Evolutionary conservation across 176 grass and related monocot species (phyloP), one percentile per base, ranked within the genome.

Genomic region (Melocanna baccifera): DNA sequence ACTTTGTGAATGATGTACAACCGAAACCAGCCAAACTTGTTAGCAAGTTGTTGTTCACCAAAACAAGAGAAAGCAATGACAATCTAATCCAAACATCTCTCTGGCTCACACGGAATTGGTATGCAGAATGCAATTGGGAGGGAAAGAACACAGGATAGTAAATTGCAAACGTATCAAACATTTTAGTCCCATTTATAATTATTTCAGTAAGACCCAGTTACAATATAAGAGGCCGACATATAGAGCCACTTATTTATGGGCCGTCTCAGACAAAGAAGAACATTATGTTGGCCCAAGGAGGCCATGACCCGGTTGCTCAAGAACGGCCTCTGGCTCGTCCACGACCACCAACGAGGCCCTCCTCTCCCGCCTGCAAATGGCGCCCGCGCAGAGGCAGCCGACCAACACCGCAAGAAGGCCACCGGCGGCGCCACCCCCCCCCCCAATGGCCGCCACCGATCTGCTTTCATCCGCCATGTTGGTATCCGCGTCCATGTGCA

Each of bases 31-130:
- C 23, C 73, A 64, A 64, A 83, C 25, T 55, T 88, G 80, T 88
- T 88, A 78, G 45, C 73, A 19, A 2, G 28, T 13, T 88, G 73
- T 56, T 71, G 86, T 12, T 88, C 67, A 78, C 80, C 80, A 64
- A 78, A 50, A 78, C 67, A 1, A 72, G 18, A 57, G 73, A 45
- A 77, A 71, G 81, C 67, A 37, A 39, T 53, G 34, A 11, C 86
- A 20, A 56, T 74, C 65, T 83, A 55, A 72, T 77, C 66, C 10
- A 8, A 71, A 40, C 71, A 28, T 59, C 66, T 59, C 66, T 52
- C 18, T 78, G 42, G 67, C 43, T 71, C 34, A 73, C 43, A 30
- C 56, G 65, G 16, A 58, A 9, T 10, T 37, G 16, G 14, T 3
- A 46, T 59, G 2, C 29, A 13, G 40, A 8, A 56, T 50, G 12